Evolutionary conservation across 768 basidiomycete species (phyloP).

Genomic region (Naematelia aurantialba): DNA sequence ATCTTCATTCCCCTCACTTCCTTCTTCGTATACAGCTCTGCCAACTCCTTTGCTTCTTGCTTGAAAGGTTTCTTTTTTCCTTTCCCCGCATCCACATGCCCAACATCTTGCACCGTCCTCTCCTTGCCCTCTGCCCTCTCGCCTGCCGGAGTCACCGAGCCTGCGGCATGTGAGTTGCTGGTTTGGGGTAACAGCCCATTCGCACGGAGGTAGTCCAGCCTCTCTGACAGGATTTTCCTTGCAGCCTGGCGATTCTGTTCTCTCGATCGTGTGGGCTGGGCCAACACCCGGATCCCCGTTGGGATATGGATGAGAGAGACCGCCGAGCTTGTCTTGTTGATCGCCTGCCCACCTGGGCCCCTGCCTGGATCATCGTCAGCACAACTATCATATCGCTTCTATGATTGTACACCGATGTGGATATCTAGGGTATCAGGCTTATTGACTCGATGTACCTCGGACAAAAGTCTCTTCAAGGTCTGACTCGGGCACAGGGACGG

Average conservation of each 20-base stretch:
- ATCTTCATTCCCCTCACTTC: neutral
- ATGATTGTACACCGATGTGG: too few relatives aligned
- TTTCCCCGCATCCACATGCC: neutral
- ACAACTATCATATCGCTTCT: conserved; percentile 55
- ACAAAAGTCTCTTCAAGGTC: conserved; percentile 87
- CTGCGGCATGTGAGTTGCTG: neutral
- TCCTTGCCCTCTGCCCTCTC: neutral
- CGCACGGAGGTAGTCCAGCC: conserved; percentile 54
- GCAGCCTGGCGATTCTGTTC: conserved; percentile 74
- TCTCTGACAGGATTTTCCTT: conserved; percentile 67
- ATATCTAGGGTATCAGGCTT: too few relatives aligned
- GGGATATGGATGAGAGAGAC: conserved; percentile 86
- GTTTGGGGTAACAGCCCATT: conserved; percentile 5
- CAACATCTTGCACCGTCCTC: too few relatives aligned
- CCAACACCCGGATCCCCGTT: conserved; percentile 77
- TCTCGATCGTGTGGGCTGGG: conserved; percentile 84
- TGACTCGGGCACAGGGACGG: conserved; percentile 68
- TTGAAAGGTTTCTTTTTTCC: neutral
- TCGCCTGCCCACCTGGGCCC: conserved; percentile 93
- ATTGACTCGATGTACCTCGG: conserved; percentile 69
- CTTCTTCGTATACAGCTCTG: neutral
- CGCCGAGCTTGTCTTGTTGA: conserved; percentile 80
- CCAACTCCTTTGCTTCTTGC: neutral
- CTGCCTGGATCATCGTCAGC: conserved; percentile 62
- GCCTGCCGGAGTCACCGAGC: neutral